phyloP scores from a whole-genome alignment of 257 asterid species.

The Voacanga thouarsii region DNA sequence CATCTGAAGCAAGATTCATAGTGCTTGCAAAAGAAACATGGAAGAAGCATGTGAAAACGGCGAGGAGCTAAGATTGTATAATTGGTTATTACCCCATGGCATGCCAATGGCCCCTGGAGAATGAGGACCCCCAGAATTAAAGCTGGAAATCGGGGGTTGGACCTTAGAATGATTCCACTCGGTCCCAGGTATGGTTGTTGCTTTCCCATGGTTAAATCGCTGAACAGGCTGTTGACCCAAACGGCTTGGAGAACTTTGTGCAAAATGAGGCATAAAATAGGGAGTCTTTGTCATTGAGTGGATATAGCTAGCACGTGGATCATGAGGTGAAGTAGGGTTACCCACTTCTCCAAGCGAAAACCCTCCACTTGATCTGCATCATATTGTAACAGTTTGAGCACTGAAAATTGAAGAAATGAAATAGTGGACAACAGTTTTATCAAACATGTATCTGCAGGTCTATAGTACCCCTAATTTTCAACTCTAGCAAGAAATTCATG shows the following conservation, averaged over 20 bases:
- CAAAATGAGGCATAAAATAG: conserved; percentile 51
- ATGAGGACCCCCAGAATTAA: conserved; percentile 38
- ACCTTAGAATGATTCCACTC: conserved; percentile 43
- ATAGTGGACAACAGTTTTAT: neutral
- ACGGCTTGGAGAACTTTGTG: conserved; percentile 68
- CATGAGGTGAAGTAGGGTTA: conserved; percentile 49
- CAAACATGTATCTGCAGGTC: neutral
- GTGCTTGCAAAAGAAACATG: neutral
- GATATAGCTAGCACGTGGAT: conserved; percentile 35
- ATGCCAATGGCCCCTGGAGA: conserved; percentile 47
- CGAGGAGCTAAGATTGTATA: neutral
- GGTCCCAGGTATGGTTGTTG: conserved; percentile 53
- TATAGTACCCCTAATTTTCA: neutral
- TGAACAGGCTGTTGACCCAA: conserved; percentile 58
- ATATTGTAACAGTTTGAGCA: neutral
- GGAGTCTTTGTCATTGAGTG: conserved; percentile 48
- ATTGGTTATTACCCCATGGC: conserved; percentile 42
- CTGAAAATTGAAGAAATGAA: neutral
- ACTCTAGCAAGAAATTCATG: neutral
- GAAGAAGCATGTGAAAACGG: neutral
- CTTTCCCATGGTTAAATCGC: conserved; percentile 61
- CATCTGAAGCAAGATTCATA: neutral
- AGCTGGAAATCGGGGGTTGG: conserved; percentile 42
- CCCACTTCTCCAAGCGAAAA: conserved; percentile 54
- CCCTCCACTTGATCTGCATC: conserved; percentile 46